These are phyloP conservation scores for Buddleja alternifolia DNA, from an alignment of 257 asterid genomes.

Conservation along the genomic window DNA sequence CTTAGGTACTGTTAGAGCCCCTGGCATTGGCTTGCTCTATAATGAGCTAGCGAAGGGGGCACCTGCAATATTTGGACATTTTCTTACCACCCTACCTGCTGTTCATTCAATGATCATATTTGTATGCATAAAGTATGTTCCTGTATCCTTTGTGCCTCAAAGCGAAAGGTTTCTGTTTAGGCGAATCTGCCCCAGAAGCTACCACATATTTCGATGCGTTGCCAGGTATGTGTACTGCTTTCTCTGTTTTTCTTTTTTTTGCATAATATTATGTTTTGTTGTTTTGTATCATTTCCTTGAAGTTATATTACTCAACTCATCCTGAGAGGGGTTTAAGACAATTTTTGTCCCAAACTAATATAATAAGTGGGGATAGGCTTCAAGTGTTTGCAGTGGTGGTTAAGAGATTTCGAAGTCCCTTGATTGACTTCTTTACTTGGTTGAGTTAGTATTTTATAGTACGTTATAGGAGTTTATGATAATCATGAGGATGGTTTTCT, in stretches of 20 bases:
- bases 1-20: conserved; percentile 91
- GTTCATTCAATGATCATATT: conserved; percentile 96
- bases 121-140: conserved; percentile 90
- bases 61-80: conserved; percentile 94
- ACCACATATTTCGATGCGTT: conserved; percentile 94
- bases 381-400: conserved; percentile 2
- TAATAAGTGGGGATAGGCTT: conserved; percentile 2
- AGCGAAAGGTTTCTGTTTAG: conserved; percentile 86
- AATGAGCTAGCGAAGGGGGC: conserved; percentile 93
- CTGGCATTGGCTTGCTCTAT: conserved; percentile 91
- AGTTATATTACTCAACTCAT: background rate
- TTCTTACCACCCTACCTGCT: conserved; percentile 89
- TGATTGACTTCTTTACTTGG: conserved; percentile 1
- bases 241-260: no score
- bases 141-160: conserved; percentile 90
- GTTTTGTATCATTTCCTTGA: conserved; percentile 19
- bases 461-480: background rate
- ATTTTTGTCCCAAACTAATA: conserved; percentile 1
- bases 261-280: background rate
- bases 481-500: background rate
- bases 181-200: conserved; percentile 82
- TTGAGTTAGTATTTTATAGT: conserved; percentile 12
- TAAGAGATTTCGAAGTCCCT: conserved; percentile 6
- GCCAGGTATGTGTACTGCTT: conserved; percentile 72
- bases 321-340: background rate